Base-by-base conservation (phyloP, 1,284 basidiomycete genomes). In the Moesziomyces sp. region DNA sequence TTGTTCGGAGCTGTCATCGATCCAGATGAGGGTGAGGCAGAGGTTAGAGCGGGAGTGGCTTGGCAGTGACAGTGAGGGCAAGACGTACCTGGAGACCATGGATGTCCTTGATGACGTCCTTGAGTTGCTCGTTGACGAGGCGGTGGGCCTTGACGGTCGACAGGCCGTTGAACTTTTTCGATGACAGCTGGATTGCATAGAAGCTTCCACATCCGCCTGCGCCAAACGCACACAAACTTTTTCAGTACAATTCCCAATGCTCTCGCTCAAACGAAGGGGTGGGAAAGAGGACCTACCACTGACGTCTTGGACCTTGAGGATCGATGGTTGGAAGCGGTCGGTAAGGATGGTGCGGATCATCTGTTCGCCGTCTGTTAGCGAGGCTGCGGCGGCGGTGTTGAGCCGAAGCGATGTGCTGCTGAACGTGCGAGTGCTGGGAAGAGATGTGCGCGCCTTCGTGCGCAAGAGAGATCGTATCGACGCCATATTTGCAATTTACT, bases 111-210 rank as follows among this genome's bases (percentile, higher is more conserved):
- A 99, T 95, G 83, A 97, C 94, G 77, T 92, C 87, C 85, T 96
- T 95, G 72, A 99, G 86, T 21, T 89, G 88, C 71, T 92, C 88
- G 33, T 93, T 97, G 54, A 99, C 94, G 46, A 98, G 86, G 70
- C 91, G 89, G 86, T 99, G 96, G 84, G 98, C 96, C 86, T 97
- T 97, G 71, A 99, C 89, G 38, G 90, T 92, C 0, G 92, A 85
- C 38, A 98, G 85, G 16, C 92, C 96, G 73, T 91, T 90, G 88
- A 99, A 99, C 2, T 88, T 88, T 19, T 90, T 86, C 61, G 93
- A 94, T 4, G 91, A 89, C 67, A 99, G 92, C 42, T 90, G 88
- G 74, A 99, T 97, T 43, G 94, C 92, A 83, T 97, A 99, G 86
- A 99, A 99, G 3, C 91, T 89, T 13, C 96, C 97, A 83, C 96